A percentile compares a stretch with the other conserved stretches of the same genome.
phyloP scores from a whole-genome alignment of 306 rosid genomes.

The Dryas octopetala region DNA sequence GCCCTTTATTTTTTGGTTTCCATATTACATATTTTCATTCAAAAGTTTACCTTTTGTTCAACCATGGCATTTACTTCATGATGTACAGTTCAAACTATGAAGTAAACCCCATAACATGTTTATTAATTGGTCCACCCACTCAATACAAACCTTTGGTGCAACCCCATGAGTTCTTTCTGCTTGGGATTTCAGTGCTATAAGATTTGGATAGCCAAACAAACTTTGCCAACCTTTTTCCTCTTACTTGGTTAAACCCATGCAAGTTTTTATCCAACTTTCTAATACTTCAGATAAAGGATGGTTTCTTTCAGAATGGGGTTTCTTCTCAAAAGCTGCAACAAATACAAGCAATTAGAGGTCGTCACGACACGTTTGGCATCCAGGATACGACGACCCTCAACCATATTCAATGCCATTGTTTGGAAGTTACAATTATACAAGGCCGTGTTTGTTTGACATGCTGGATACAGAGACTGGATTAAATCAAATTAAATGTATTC shows the following conservation, averaged over 20 bases:
- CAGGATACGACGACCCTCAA: neutral
- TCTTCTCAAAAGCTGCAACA: constrained; percentile 22
- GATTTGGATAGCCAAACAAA: constrained; percentile 18
- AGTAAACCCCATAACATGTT: neutral
- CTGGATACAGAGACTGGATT: neutral
- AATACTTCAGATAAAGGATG: neutral
- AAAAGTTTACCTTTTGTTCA: constrained; percentile 12
- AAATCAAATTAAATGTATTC: neutral
- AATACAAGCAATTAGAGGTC: constrained; percentile 1
- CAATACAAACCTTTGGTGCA: constrained; percentile 1
- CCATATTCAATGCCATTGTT: constrained; percentile 16
- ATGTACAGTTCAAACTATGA: neutral
- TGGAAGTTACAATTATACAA: constrained; percentile 11
- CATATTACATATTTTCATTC: neutral
- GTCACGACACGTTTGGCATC: constrained; percentile 17
- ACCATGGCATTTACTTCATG: neutral
- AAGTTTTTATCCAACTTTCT: constrained; percentile 8
- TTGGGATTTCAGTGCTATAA: neutral
- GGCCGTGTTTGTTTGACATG: neutral
- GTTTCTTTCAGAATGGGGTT: neutral
- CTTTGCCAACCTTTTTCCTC: neutral
- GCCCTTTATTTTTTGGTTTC: neutral
- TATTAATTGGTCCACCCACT: neutral
- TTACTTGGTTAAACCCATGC: constrained; percentile 9
- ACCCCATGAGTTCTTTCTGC: neutral